These are phyloP conservation scores for Zoysia matrella DNA, from an alignment of 202 grass and related monocot species.

Conservation along the genomic window DNA sequence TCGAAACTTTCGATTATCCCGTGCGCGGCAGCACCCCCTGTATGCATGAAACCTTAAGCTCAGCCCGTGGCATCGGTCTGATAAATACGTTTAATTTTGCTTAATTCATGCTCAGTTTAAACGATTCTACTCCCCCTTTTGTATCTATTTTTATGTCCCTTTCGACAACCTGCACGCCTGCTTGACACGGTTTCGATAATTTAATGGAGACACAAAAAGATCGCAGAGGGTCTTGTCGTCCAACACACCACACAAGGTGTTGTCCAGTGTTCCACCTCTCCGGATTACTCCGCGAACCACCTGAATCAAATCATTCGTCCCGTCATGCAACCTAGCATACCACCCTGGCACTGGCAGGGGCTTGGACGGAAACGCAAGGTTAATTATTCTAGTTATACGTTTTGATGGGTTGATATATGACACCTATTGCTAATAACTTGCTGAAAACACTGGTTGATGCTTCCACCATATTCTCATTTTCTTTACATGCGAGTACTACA, in stretches of 20 bases:
- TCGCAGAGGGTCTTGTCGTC: neutral
- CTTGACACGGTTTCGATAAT: neutral
- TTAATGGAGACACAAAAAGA: neutral
- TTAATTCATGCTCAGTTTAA: no score
- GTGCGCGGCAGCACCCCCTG: no score
- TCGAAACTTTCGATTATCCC: no score
- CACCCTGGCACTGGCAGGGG: neutral
- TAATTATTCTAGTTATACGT: no score
- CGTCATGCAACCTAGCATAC: neutral
- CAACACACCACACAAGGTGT: neutral
- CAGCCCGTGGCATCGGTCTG: no score
- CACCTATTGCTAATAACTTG: no score
- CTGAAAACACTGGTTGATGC: no score
- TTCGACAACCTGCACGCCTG: neutral
- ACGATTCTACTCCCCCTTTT: neutral
- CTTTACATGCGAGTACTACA: no score
- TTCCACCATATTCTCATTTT: no score
- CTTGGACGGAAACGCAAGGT: neutral
- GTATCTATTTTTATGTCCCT: neutral
- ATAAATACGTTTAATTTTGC: no score
- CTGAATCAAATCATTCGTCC: neutral
- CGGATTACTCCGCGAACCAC: neutral
- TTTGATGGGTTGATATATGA: no score
- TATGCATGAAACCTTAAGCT: no score
- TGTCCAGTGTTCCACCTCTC: neutral